phyloP scores from a whole-genome alignment of 805 yeast species.

The Suhomyces pyralidae region DNA sequence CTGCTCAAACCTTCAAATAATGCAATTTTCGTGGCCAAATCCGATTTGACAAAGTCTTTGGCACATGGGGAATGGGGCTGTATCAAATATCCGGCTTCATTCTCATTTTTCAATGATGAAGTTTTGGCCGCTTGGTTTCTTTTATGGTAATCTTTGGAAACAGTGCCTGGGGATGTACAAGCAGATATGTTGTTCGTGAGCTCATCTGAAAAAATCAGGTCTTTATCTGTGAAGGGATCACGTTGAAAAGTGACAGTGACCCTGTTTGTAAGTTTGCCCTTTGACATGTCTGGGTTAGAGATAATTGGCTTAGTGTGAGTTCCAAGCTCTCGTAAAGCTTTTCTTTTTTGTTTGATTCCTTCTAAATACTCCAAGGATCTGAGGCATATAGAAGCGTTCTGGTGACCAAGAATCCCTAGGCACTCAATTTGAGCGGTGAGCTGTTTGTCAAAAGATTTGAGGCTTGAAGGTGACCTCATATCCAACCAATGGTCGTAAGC shows the following conservation, averaged over 20 bases:
- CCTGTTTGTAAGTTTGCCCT: not conserved
- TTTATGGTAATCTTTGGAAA: too few relatives aligned
- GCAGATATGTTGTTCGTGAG: not conserved
- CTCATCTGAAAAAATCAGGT: not conserved
- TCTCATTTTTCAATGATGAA: too few relatives aligned
- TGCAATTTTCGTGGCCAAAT: too few relatives aligned
- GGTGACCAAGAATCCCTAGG: not conserved
- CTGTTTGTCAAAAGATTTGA: not conserved
- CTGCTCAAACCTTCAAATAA: too few relatives aligned
- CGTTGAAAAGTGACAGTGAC: not conserved
- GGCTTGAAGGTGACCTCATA: not conserved
- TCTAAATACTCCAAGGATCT: not conserved
- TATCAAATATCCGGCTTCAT: too few relatives aligned
- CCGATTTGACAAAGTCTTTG: too few relatives aligned
- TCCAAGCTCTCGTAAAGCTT: not conserved
- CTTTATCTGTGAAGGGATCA: not conserved
- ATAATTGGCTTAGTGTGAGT: not conserved
- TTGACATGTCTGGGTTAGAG: not conserved
- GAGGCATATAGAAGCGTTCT: not conserved
- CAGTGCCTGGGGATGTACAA: not conserved
- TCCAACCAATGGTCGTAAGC: not conserved
- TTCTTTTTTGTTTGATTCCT: not conserved
- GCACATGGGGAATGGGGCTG: too few relatives aligned
- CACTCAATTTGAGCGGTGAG: not conserved
- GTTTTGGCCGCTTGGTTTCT: too few relatives aligned